phyloP scores from a whole-genome alignment of 2,329 filamentous ascomycete species.

The Rutstroemia sp. region DNA sequence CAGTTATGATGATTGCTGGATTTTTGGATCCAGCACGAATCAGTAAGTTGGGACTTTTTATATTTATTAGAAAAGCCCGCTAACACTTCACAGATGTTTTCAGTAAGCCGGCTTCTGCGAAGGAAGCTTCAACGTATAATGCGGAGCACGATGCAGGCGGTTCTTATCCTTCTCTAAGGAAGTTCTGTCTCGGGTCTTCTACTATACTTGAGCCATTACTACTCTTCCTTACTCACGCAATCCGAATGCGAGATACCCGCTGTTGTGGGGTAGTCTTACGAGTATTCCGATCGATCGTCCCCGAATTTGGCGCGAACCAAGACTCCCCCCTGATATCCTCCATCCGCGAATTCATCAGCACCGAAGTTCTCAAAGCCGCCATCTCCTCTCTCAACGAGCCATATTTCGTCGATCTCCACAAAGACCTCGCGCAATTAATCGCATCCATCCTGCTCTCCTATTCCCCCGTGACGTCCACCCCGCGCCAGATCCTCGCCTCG shows the following conservation, averaged over 20 bases:
- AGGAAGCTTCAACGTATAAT: slow-evolving; percentile 26
- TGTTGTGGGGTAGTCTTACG: slow-evolving; percentile 81
- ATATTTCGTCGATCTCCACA: slow-evolving; percentile 94
- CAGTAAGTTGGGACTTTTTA: slow-evolving; percentile 40
- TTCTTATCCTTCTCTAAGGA: slow-evolving; percentile 54
- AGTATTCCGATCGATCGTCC: slow-evolving; percentile 78
- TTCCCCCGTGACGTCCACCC: slow-evolving; percentile 59
- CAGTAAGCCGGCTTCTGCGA: slow-evolving; percentile 11
- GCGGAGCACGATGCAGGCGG: background rate
- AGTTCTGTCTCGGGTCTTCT: slow-evolving; percentile 73
- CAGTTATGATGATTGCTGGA: slow-evolving; percentile 84
- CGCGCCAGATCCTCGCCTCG: slow-evolving; percentile 66
- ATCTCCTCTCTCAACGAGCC: slow-evolving; percentile 88
- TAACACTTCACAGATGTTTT: slow-evolving; percentile 10
- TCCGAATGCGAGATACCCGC: slow-evolving; percentile 82
- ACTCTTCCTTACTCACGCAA: slow-evolving; percentile 83
- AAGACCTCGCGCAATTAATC: slow-evolving; percentile 82
- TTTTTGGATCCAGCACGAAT: slow-evolving; percentile 70
- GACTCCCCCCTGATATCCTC: slow-evolving; percentile 44
- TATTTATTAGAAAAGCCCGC: slow-evolving; percentile 7
- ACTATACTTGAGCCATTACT: slow-evolving; percentile 81
- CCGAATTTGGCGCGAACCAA: slow-evolving; percentile 59
- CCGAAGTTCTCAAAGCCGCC: slow-evolving; percentile 81
- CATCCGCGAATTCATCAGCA: slow-evolving; percentile 84
- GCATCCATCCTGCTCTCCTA: slow-evolving; percentile 79